Evolutionary conservation across 345 rosid species (phyloP).

Genomic region (Diplotaxis tenuifolia): DNA sequence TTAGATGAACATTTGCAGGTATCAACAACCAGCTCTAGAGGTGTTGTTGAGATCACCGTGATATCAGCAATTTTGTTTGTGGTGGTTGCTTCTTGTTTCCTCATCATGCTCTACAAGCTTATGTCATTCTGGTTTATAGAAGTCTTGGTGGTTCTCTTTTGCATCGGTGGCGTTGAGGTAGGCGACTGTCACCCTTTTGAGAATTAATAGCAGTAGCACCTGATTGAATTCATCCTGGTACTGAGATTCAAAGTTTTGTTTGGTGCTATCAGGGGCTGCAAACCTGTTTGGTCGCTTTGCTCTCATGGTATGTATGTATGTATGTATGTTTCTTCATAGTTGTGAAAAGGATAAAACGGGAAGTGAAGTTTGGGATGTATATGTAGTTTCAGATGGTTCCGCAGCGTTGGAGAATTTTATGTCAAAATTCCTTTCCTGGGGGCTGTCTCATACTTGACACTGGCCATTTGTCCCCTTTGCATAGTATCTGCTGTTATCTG

Average conservation of each 20-base stretch:
- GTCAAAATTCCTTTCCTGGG: slow-evolving; percentile 80
- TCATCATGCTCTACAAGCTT: slow-evolving; percentile 94
- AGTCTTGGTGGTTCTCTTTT: slow-evolving; percentile 86
- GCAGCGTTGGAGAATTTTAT: slow-evolving; percentile 68
- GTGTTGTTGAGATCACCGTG: slow-evolving; percentile 71
- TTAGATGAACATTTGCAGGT: slow-evolving; percentile 50
- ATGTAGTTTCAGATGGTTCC: slow-evolving; percentile 94
- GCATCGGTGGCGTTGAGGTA: slow-evolving; percentile 98
- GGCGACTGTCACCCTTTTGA: slow-evolving; percentile 23
- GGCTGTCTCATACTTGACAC: slow-evolving; percentile 80
- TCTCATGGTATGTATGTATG: slow-evolving; percentile 80
- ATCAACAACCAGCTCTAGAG: slow-evolving; percentile 54
- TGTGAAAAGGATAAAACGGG: neutral
- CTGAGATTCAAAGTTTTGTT: slow-evolving; percentile 34
- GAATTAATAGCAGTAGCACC: neutral
- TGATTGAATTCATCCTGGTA: slow-evolving; percentile 11
- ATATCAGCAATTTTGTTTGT: slow-evolving; percentile 79
- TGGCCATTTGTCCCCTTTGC: slow-evolving; percentile 92
- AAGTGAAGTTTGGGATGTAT: slow-evolving; percentile 44
- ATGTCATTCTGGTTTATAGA: slow-evolving; percentile 95
- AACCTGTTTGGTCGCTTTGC: slow-evolving; percentile 84
- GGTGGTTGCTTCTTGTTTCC: slow-evolving; percentile 90
- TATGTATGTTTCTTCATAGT: slow-evolving; percentile 1
- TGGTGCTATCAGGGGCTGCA: slow-evolving; percentile 79
- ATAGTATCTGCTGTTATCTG: slow-evolving; percentile 83